Base-by-base conservation (phyloP, 2,329 filamentous ascomycete species). In the Venturiaceae sp. region DNA sequence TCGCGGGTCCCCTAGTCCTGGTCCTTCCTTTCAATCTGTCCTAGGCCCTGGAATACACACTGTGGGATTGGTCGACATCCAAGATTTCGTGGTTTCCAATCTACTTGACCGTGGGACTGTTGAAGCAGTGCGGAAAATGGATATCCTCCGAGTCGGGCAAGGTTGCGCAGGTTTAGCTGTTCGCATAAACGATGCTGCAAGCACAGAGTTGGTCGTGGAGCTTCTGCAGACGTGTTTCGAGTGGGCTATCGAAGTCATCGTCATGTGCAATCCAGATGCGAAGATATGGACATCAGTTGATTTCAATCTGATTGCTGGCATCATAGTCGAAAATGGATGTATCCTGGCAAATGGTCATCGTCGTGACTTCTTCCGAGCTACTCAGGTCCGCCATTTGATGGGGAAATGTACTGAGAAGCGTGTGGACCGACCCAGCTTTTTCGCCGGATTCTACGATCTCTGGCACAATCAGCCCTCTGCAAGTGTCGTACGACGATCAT, bases 261-360 rank as follows among this genome's bases (percentile, higher is more conserved):
- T 53, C 32, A 53, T 53, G 52, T 53, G 52, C 26, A 36, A 37
- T 34, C 3, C 52, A 34, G 52, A 53, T 28, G 52, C 30, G 7
- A 37, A 13, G 32, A 53, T 53, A 14, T 37, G 30, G 30, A 9
- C 33, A 4, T 53, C 32, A 5, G 30, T 53, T 13, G 52, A 53
- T 23, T 53, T 36, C 19, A 21, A 34, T 11, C 30, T 53, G 30
- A 37, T 53, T 9, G 30, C 52, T 23, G 52, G 52, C 7, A 34
- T 53, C 32, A 53, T 53, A 4, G 7, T 53, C 14, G 52, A 53
- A 21, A 53, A 53, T 13, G 52, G 32, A n/a, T 34, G 32, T 21
- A 53, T 53, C 19, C 32, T 53, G 52, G 32, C 52, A 14, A 36
- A 53, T 33, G 52, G 52, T 37, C 52, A 37, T n/a, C 52, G 52